Evolutionary conservation across 2,329 filamentous ascomycete species (phyloP).

Genomic region (Ascochyta fabae): DNA sequence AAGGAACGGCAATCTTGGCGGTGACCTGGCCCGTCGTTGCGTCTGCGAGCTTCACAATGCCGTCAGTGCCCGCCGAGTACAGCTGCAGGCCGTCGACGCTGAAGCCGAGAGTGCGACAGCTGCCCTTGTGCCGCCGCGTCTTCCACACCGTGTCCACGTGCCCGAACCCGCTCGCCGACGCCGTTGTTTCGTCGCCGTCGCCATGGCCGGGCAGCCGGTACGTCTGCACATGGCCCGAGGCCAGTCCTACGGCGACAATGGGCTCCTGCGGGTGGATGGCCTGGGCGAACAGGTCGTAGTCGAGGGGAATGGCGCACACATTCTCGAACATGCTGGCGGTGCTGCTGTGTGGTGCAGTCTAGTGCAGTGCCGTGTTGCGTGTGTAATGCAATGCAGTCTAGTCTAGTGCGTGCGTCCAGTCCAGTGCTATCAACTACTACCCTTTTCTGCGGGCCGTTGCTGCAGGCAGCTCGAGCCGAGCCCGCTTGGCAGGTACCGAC

Average conservation of each 20-base stretch:
- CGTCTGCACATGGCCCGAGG: constrained; percentile 83
- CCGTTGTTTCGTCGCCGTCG: constrained; percentile 55
- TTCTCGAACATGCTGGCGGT: constrained; percentile 78
- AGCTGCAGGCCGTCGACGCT: constrained; percentile 75
- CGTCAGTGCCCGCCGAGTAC: constrained; percentile 68
- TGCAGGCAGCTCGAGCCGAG: constrained; percentile 24
- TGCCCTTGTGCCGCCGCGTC: constrained; percentile 90
- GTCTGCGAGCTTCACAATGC: constrained; percentile 67
- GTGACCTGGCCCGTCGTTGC: constrained; percentile 69
- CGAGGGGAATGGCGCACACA: constrained; percentile 85
- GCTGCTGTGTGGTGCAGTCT: not conserved
- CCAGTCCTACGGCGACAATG: constrained; percentile 83
- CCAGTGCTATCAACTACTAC: too few species aligned
- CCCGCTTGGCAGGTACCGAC: not conserved
- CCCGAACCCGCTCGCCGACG: constrained; percentile 68
- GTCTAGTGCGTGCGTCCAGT: too few species aligned
- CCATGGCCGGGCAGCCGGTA: constrained; percentile 72
- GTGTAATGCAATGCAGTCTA: too few species aligned
- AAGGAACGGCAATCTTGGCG: constrained; percentile 81
- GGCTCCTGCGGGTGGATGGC: constrained; percentile 84
- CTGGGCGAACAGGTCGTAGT: constrained; percentile 86
- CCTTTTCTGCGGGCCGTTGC: too few species aligned
- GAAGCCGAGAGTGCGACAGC: constrained; percentile 83
- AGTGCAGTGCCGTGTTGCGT: too few species aligned
- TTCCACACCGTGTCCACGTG: constrained; percentile 85